Percentiles rank a stretch among this genome's conserved stretches.
Evolutionary conservation across 495 filamentous ascomycete genomes (phyloP).

Genomic region (Penicillium arizonense): DNA sequence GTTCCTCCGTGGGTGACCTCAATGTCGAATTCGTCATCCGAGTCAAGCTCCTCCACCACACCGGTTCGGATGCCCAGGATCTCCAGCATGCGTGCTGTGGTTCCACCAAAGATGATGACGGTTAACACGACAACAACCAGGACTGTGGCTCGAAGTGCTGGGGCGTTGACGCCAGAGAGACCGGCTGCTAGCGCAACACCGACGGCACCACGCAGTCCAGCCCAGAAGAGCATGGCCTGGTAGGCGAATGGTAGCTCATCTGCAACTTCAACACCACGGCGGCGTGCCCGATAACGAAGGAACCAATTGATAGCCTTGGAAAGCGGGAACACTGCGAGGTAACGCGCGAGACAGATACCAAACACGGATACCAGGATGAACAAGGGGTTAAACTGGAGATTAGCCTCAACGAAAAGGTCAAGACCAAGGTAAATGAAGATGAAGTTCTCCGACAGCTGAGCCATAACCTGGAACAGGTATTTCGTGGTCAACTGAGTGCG

Average conservation of each 20-base stretch:
- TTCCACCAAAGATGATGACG: slow-evolving; percentile 97
- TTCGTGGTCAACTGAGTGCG: slow-evolving; percentile 97
- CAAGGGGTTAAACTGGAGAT: slow-evolving; percentile 89
- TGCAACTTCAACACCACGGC: slow-evolving; percentile 72
- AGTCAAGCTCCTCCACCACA: slow-evolving; percentile 93
- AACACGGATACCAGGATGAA: slow-evolving; percentile 90
- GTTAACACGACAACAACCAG: slow-evolving; percentile 96
- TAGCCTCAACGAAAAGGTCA: slow-evolving; percentile 85
- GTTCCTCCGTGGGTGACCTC: slow-evolving; percentile 74
- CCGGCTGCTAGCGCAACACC: slow-evolving; percentile 95
- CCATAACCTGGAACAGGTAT: slow-evolving; percentile 92
- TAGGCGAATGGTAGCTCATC: slow-evolving; percentile 92
- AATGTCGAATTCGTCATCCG: slow-evolving; percentile 97
- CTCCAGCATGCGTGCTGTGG: slow-evolving; percentile 97
- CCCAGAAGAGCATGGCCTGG: slow-evolving; percentile 98
- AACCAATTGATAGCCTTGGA: slow-evolving; percentile 91
- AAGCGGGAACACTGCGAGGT: slow-evolving; percentile 90
- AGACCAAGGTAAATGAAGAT: slow-evolving; percentile 98
- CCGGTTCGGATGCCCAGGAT: slow-evolving; percentile 92
- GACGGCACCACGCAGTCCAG: slow-evolving; percentile 91
- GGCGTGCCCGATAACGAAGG: slow-evolving; percentile 82
- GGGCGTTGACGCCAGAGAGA: slow-evolving; percentile 70
- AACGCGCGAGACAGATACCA: slow-evolving; percentile 88
- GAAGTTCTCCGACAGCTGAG: slow-evolving; percentile 96
- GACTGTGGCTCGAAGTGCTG: slow-evolving; percentile 82